Evolutionary conservation across 2,329 filamentous ascomycete genomes (phyloP).

Genomic region (Penicillium sp.): DNA sequence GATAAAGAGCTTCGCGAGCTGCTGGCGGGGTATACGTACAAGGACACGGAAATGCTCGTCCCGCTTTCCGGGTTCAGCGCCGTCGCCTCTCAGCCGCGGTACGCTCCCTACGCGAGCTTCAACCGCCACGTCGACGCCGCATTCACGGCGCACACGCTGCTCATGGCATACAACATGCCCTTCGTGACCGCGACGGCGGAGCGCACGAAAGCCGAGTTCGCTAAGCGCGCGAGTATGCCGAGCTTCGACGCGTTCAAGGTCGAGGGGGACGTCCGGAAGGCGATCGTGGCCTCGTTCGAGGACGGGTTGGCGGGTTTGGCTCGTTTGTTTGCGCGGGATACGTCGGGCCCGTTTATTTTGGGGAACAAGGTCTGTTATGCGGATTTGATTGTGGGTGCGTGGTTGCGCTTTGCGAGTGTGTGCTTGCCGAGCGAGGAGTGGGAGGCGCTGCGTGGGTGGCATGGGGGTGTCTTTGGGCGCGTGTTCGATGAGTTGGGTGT

Average conservation of each 20-base stretch:
- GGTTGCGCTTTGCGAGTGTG: conserved; percentile 55
- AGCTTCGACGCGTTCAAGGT: conserved; percentile 48
- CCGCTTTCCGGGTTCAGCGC: conserved; percentile 45
- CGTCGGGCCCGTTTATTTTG: conserved; percentile 55
- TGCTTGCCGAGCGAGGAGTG: conserved; percentile 54
- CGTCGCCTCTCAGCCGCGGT: conserved; percentile 29
- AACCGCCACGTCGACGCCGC: conserved; percentile 60
- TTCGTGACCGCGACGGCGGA: conserved; percentile 58
- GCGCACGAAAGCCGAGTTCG: conserved; percentile 53
- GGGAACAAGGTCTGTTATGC: conserved; percentile 56
- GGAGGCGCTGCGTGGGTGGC: conserved; percentile 54
- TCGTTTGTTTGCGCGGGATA: conserved; percentile 45
- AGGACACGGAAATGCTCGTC: conserved; percentile 34
- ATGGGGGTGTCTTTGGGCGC: conserved; percentile 56
- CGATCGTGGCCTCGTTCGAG: conserved; percentile 48
- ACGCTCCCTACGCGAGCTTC: conserved; percentile 53
- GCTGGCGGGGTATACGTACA: conserved; percentile 48
- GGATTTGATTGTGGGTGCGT: conserved; percentile 63
- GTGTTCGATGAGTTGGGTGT: conserved; percentile 54
- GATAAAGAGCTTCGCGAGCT: conserved; percentile 21
- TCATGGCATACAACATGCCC: conserved; percentile 52
- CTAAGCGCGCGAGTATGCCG: conserved; percentile 50
- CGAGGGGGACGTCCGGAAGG: conserved; percentile 45
- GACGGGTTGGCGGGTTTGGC: conserved; percentile 50
- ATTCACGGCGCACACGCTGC: conserved; percentile 54